These are phyloP conservation scores for Immersiporthe knoxdaviesiana DNA, from an alignment of 2,329 filamentous ascomycete species.

Conservation along the genomic window DNA sequence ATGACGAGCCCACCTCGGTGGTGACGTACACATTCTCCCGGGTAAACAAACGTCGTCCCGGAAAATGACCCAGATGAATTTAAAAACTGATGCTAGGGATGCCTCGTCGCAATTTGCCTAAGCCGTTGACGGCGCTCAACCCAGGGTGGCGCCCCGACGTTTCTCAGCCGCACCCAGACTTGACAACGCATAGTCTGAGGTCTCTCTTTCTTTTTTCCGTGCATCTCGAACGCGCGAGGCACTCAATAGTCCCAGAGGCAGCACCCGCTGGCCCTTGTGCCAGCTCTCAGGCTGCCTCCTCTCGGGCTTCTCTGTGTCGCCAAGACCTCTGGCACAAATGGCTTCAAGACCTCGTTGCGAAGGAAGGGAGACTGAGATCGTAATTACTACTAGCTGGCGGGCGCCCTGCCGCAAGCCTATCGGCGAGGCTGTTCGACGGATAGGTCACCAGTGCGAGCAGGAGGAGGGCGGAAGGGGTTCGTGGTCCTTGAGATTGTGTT, in stretches of 20 bases:
- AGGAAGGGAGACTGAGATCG: slow-evolving; percentile 1
- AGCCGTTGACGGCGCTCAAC: neutral
- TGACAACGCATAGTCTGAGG: neutral
- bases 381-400: neutral
- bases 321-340: neutral
- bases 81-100: neutral
- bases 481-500: neutral
- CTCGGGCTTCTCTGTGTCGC: neutral
- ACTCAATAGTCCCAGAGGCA: slow-evolving; percentile 6
- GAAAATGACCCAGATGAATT: neutral
- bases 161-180: neutral
- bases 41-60: neutral
- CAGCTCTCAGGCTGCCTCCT: neutral
- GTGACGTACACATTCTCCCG: neutral
- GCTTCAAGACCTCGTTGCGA: neutral
- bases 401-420: neutral
- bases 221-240: neutral
- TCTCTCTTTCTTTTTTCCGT: neutral
- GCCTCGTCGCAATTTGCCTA: neutral
- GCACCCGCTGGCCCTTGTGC: neutral
- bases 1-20: neutral
- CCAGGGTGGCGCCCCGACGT: neutral
- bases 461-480: no score
- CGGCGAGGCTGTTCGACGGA: neutral
- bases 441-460: neutral